These are phyloP conservation scores for Huntiella decipiens DNA, from an alignment of 2,329 filamentous ascomycete species.

Conservation along the genomic window DNA sequence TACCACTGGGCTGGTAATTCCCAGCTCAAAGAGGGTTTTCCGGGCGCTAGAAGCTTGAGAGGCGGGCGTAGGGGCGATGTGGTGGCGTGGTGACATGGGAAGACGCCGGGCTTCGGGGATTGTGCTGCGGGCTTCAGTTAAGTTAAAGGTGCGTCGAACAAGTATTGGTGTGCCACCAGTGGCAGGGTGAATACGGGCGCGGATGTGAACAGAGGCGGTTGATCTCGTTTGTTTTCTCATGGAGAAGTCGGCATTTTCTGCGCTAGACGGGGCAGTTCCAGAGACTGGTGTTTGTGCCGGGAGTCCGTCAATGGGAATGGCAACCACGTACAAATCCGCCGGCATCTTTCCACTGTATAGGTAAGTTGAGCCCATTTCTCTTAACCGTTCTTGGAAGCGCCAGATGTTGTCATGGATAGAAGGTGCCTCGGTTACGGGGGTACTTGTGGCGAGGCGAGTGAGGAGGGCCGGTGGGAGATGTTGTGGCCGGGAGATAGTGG, in stretches of 20 bases:
- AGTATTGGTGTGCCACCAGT: conserved; percentile 25
- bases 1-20: conserved; percentile 4
- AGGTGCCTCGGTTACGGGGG: neutral
- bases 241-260: too few species aligned
- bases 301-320: neutral
- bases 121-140: conserved; percentile 27
- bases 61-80: neutral
- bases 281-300: neutral
- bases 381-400: conserved; percentile 8
- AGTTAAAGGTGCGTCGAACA: conserved; percentile 31
- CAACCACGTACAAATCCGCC: conserved; percentile 8
- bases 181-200: conserved; percentile 25
- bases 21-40: conserved; percentile 6
- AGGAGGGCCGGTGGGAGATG: neutral
- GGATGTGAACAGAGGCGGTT: conserved; percentile 15
- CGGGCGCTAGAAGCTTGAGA: neutral
- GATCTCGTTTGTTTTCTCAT: neutral
- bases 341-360: conserved; percentile 3
- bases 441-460: neutral
- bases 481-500: neutral
- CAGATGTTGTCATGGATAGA: conserved; percentile 10
- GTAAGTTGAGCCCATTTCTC: conserved; percentile 10
- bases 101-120: conserved; percentile 18
- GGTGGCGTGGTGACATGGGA: neutral
- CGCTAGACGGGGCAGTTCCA: too few species aligned